A percentile compares a stretch with the other conserved stretches of the same genome.
These are phyloP conservation scores for Penicillium sp. DNA, from an alignment of 2,329 filamentous ascomycete genomes.

Conservation along the genomic window DNA sequence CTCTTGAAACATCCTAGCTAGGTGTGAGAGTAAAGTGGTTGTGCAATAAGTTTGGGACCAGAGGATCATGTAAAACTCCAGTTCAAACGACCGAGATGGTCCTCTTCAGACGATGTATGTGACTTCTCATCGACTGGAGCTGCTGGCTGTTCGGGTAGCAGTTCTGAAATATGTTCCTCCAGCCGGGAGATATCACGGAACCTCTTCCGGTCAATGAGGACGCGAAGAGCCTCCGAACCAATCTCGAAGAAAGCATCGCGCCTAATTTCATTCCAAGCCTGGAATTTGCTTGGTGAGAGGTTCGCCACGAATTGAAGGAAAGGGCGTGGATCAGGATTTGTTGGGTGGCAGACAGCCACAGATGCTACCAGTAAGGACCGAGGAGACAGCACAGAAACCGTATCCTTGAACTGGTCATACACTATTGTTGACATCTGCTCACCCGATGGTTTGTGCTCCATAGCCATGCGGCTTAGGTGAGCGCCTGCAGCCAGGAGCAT, in stretches of 20 bases:
- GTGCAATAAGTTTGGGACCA: background rate
- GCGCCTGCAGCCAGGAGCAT: conserved; percentile 26
- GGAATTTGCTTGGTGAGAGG: conserved; percentile 20
- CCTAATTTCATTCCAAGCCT: conserved; percentile 18
- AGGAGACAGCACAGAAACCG: conserved; percentile 24
- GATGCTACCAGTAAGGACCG: conserved; percentile 28
- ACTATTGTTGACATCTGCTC: conserved; percentile 27
- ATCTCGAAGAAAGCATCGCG: conserved; percentile 33
- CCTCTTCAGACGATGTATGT: background rate
- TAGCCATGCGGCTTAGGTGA: conserved; percentile 28
- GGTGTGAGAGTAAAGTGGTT: background rate
- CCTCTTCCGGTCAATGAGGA: conserved; percentile 35
- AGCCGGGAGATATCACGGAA: conserved; percentile 30
- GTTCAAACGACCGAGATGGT: background rate
- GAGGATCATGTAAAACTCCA: conserved; percentile 4
- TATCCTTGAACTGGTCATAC: conserved; percentile 35
- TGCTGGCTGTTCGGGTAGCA: conserved; percentile 27
- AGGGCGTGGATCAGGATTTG: conserved; percentile 31
- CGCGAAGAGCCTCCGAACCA: conserved; percentile 40
- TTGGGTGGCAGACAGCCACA: conserved; percentile 40
- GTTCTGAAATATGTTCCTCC: conserved; percentile 30
- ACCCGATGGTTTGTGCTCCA: conserved; percentile 21
- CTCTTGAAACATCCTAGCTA: background rate
- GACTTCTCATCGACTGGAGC: conserved; percentile 12
- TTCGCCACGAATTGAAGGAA: conserved; percentile 31